These are phyloP conservation scores for Lineolata rhizophorae DNA, from an alignment of 495 filamentous ascomycete species.

Conservation along the genomic window DNA sequence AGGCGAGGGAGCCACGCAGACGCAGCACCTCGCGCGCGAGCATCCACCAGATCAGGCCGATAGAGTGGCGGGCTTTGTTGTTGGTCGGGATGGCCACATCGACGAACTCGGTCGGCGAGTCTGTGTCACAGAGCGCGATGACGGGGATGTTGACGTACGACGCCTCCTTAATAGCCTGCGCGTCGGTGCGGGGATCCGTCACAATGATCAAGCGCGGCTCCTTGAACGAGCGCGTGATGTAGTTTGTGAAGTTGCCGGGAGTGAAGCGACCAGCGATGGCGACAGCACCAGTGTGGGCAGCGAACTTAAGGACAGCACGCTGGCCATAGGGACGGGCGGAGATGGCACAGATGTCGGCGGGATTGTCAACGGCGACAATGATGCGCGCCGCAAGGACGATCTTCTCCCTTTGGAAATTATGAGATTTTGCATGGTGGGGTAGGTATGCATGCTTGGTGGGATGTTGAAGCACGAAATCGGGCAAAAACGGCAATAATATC, in stretches of 20 bases:
- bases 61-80: constrained; percentile 99
- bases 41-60: constrained; percentile 98
- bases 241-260: constrained; percentile 99
- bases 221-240: constrained; percentile 99
- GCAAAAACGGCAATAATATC: background rate
- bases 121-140: constrained; percentile 95
- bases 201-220: constrained; percentile 98
- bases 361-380: constrained; percentile 97
- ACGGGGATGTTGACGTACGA: constrained; percentile 99
- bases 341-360: constrained; percentile 95
- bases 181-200: constrained; percentile 96
- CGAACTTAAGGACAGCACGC: constrained; percentile 98
- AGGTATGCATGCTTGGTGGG: too few relatives aligned
- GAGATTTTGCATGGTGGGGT: constrained; percentile 6
- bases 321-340: constrained; percentile 98
- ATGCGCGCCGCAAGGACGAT: constrained; percentile 94
- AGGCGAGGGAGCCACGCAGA: constrained; percentile 84
- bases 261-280: constrained; percentile 99
- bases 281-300: constrained; percentile 86
- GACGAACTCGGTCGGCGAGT: constrained; percentile 98
- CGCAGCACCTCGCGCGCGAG: constrained; percentile 97
- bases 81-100: constrained; percentile 99
- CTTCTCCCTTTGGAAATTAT: constrained; percentile 59
- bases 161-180: constrained; percentile 99
- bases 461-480: background rate